These are phyloP conservation scores for Mortierella sp. DNA, from an alignment of 371 early-diverging fungal genomes.

Conservation along the genomic window DNA sequence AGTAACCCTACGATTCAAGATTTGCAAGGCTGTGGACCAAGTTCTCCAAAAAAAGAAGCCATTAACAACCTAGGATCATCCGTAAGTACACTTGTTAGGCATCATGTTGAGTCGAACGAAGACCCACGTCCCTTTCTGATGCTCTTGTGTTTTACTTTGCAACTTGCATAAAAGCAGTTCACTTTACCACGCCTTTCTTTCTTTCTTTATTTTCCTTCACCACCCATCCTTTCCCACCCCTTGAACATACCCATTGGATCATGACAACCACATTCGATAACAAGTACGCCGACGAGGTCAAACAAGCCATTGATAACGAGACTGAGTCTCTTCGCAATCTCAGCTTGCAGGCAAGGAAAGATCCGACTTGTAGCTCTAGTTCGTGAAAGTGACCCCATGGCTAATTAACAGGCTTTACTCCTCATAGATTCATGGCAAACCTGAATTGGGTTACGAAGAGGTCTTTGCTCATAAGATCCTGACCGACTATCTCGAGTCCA, in stretches of 20 bases:
- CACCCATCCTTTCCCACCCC: not conserved
- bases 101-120: not conserved
- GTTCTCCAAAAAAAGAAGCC: not conserved
- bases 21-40: not conserved
- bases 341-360: slow-evolving; percentile 65
- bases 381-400: too few species aligned
- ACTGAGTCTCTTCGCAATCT: slow-evolving; percentile 62
- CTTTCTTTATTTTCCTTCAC: not conserved
- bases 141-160: not conserved
- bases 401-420: not conserved
- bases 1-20: too few species aligned
- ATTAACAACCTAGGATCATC: not conserved
- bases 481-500: slow-evolving; percentile 64
- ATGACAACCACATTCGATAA: slow-evolving; percentile 3
- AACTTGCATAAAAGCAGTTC: not conserved
- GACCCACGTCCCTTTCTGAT: too few species aligned
- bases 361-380: too few species aligned
- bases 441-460: slow-evolving; percentile 71
- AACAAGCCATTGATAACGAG: slow-evolving; percentile 59
- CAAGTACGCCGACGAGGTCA: slow-evolving; percentile 26
- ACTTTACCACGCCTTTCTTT: not conserved
- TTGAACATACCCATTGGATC: too few species aligned
- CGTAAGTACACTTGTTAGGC: not conserved
- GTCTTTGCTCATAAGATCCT: slow-evolving; percentile 60
- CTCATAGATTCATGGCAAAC: slow-evolving; percentile 68